A percentile compares a stretch with the other conserved stretches of the same genome.
phyloP scores from a whole-genome alignment of 2,329 filamentous ascomycete species.

The Didymella pomorum region DNA sequence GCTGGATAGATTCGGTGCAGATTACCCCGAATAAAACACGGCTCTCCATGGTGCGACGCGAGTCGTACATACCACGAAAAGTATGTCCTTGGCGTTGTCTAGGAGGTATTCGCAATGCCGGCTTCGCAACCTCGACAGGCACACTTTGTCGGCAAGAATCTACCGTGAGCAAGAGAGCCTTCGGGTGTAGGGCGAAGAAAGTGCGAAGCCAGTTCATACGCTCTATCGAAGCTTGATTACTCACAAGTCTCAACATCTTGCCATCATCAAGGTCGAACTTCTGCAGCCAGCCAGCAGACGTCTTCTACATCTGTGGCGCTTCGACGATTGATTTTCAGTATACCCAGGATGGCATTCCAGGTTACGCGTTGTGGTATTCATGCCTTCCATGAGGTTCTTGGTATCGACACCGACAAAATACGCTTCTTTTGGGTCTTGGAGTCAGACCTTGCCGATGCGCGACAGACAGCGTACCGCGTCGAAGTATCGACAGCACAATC shows the following conservation, averaged over 20 bases:
- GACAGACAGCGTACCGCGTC: conserved; percentile 46
- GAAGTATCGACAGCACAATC: conserved; percentile 24
- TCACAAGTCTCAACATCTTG: not conserved
- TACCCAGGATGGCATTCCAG: conserved; percentile 29
- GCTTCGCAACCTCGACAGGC: not conserved
- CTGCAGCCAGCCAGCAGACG: not conserved
- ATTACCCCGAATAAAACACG: conserved; percentile 2
- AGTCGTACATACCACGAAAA: not conserved
- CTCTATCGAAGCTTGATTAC: not conserved
- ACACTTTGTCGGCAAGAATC: not conserved
- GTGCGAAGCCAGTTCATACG: not conserved
- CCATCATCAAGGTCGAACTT: not conserved
- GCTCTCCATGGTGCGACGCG: conserved; percentile 2
- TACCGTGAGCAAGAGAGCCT: not conserved
- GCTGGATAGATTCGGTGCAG: conserved; percentile 5
- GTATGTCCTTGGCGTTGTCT: not conserved
- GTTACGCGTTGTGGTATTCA: conserved; percentile 51
- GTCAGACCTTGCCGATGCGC: conserved; percentile 38
- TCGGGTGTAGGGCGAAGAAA: not conserved
- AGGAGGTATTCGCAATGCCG: not conserved
- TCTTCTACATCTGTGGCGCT: not conserved
- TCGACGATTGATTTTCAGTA: not conserved
- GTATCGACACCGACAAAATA: conserved; percentile 52
- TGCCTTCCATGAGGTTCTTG: conserved; percentile 51
- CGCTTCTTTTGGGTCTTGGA: conserved; percentile 49